Conservation (phyloP, 345 rosid species). For the Brassica napus region DNA sequence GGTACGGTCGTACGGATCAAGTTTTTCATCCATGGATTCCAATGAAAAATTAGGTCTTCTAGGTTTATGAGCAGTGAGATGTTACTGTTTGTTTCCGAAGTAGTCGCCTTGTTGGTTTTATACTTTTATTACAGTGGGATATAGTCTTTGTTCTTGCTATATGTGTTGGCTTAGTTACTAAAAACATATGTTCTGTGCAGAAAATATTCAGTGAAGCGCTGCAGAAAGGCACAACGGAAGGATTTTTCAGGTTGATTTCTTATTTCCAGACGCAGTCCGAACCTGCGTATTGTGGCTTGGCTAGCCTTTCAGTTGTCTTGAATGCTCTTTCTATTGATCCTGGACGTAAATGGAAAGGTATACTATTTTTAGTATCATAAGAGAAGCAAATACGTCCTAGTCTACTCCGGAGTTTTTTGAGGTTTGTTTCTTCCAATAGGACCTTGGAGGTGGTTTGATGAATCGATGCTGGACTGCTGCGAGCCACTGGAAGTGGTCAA, state of each 20-base stretch:
- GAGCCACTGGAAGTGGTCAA: slow-evolving; percentile 86
- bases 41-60: neutral
- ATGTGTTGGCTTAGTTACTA: neutral
- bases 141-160: neutral
- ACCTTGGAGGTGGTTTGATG: slow-evolving; percentile 99
- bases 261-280: slow-evolving; percentile 92
- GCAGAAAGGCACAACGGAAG: slow-evolving; percentile 89
- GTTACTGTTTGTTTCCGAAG: too few relatives aligned
- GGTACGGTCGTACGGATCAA: slow-evolving; percentile 48
- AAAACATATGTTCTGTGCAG: slow-evolving; percentile 36
- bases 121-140: neutral
- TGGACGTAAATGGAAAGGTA: slow-evolving; percentile 86
- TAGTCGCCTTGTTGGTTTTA: neutral
- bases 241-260: slow-evolving; percentile 77
- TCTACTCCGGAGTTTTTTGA: neutral
- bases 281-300: slow-evolving; percentile 87
- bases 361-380: neutral
- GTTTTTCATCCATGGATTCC: neutral
- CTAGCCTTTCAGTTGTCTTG: slow-evolving; percentile 83
- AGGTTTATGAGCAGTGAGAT: neutral
- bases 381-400: neutral
- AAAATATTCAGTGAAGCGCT: slow-evolving; percentile 79
- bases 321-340: slow-evolving; percentile 94
- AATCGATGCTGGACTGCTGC: slow-evolving; percentile 94
- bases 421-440: slow-evolving; percentile 42